Percentiles rank a stretch among this genome's conserved stretches.
phyloP scores from a whole-genome alignment of 257 asterid genomes.

The Capsicum baccatum region DNA sequence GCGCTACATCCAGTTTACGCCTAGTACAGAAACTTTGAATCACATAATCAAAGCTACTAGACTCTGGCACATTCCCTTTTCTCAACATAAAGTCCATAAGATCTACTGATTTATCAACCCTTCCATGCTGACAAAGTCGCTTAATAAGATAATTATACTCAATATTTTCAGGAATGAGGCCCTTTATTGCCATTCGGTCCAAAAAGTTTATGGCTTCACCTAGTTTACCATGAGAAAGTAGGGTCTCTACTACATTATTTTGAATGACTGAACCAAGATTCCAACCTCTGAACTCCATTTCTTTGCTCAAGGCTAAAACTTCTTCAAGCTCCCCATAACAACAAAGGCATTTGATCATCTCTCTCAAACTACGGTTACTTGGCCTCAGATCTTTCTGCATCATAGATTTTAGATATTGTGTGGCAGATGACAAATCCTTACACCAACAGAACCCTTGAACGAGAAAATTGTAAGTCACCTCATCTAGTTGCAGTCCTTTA shows the following conservation, averaged over 20 bases:
- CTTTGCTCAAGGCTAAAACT: conserved; percentile 65
- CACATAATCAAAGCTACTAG: conserved; percentile 60
- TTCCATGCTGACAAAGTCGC: conserved; percentile 58
- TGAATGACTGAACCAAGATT: conserved; percentile 60
- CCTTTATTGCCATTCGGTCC: conserved; percentile 50
- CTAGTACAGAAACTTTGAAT: conserved; percentile 53
- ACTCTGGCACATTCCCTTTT: conserved; percentile 57
- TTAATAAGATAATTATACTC: conserved; percentile 62
- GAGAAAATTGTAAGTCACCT: conserved; percentile 54
- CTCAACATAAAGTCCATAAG: conserved; percentile 67
- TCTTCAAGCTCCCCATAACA: conserved; percentile 42
- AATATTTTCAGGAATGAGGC: conserved; percentile 47
- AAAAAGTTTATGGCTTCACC: conserved; percentile 60
- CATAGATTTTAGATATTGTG: conserved; percentile 58
- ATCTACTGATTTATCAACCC: conserved; percentile 60
- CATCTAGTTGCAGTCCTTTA: conserved; percentile 58
- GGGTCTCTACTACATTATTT: conserved; percentile 48
- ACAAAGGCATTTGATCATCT: conserved; percentile 55
- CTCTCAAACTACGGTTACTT: conserved; percentile 62
- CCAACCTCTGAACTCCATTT: conserved; percentile 76
- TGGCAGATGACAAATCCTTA: conserved; percentile 46
- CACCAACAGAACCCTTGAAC: conserved; percentile 55
- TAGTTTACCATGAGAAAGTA: conserved; percentile 46
- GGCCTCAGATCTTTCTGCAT: conserved; percentile 59
- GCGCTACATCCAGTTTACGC: conserved; percentile 52